Percentiles rank a stretch among this genome's conserved stretches.
These are phyloP conservation scores for Erodium moschatum DNA, from an alignment of 441 rosid species.

Conservation along the genomic window DNA sequence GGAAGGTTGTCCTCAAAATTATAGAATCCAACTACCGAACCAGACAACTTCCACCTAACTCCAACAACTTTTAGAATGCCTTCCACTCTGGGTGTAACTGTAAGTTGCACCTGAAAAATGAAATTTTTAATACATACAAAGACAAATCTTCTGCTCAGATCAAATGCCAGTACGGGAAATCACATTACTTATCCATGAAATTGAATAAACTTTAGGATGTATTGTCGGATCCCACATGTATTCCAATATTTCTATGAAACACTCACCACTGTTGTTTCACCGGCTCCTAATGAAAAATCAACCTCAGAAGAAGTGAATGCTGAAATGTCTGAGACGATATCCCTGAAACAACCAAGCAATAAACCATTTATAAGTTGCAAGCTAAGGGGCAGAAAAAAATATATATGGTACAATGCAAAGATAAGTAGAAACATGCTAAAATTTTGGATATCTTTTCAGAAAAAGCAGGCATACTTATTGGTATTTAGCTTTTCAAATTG, in stretches of 20 bases:
- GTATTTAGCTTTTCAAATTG: slow-evolving; percentile 30
- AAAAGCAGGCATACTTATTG: slow-evolving; percentile 29
- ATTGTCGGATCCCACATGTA: slow-evolving; percentile 6
- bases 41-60: slow-evolving; percentile 84
- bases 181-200: slow-evolving; percentile 7
- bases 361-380: slow-evolving; percentile 16
- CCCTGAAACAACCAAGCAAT: slow-evolving; percentile 38
- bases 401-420: background rate
- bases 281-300: slow-evolving; percentile 52
- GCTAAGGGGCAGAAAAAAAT: slow-evolving; percentile 7
- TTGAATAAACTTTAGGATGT: slow-evolving; percentile 9
- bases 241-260: slow-evolving; percentile 20
- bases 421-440: background rate
- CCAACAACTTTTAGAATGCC: slow-evolving; percentile 82
- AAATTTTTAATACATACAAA: background rate
- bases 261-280: slow-evolving; percentile 62
- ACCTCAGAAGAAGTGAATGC: slow-evolving; percentile 63
- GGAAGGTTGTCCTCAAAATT: slow-evolving; percentile 47
- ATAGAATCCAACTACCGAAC: slow-evolving; percentile 63
- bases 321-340: slow-evolving; percentile 33
- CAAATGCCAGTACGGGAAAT: background rate
- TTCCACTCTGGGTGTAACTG: slow-evolving; percentile 76
- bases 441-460: background rate
- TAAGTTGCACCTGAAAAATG: slow-evolving; percentile 60
- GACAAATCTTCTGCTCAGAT: background rate